Base-by-base conservation (phyloP, 176 grass and related monocot genomes). In the Saccharum officinarum region DNA sequence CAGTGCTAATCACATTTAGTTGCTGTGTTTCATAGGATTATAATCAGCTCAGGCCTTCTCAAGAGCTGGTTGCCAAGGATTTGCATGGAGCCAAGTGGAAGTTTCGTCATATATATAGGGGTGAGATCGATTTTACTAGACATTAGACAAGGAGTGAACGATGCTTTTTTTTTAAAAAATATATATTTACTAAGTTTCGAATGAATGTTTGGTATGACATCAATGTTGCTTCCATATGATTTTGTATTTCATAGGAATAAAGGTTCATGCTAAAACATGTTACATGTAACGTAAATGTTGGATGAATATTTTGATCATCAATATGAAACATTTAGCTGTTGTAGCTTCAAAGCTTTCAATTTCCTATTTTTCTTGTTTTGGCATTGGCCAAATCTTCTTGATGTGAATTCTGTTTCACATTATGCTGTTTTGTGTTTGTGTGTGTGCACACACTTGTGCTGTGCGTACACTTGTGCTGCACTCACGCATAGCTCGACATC, bases 101-200 rank as follows among this genome's bases (percentile, higher is more conserved):
- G 78, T 99, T 96, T 79, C 94, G 97, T 31, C 97, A 99, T 87
- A 99, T 99, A 69, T 99, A 99, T 83, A 94, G 97, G 91, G 97
- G 97, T 99, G 61, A 63, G 66, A 65, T 74, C 37, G 45, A 59
- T 28, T 67, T 25, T 72, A 16, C 72, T 80, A 42, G n/a, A 50
- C 12, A 64, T 68, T 80, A 42, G n/a, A 50, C 12, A 64, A 34
- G 6, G 12, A 38, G 26, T 67, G 13, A 23, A 10, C n/a, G 45
- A 22, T 73, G 28, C 71, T 18, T 41, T 13, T 78, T 46, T 34
- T 67, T 28, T 28, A 28, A n/a, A n/a, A n/a, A n/a, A n/a, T 63
- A 18, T 33, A 26, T 61, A 39, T 69, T 31, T 75, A 22, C 18
- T 17, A 14, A 23, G 10, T 64, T 66, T 36, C 18, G 37, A 18